phyloP scores from a whole-genome alignment of 768 basidiomycete species.

The Amanita fuliginea region DNA sequence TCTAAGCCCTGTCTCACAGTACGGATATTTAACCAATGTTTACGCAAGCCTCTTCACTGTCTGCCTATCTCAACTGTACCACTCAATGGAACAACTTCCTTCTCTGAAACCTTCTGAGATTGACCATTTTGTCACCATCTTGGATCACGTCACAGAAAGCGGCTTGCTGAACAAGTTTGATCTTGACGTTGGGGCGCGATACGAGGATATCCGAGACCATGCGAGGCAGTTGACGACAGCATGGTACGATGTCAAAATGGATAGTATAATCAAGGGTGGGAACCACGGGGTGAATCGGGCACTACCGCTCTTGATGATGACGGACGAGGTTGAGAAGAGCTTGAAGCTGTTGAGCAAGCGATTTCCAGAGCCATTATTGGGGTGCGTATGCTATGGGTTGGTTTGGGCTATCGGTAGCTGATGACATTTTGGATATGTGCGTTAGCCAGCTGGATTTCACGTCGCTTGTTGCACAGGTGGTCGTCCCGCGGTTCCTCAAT shows the following conservation, averaged over 20 bases:
- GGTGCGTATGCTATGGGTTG: constrained; percentile 31
- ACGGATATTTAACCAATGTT: constrained; percentile 45
- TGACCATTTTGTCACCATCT: constrained; percentile 48
- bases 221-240: constrained; percentile 47
- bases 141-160: constrained; percentile 63
- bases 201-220: constrained; percentile 57
- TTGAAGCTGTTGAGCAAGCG: constrained; percentile 79
- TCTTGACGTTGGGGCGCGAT: constrained; percentile 57
- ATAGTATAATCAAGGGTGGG: constrained; percentile 53
- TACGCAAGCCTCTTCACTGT: too few species aligned
- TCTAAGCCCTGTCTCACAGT: constrained; percentile 26
- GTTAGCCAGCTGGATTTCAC: constrained; percentile 64
- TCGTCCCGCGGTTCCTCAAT: constrained; percentile 51
- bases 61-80: too few species aligned
- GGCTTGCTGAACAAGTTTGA: constrained; percentile 64
- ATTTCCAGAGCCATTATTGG: constrained; percentile 75
- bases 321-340: constrained; percentile 81
- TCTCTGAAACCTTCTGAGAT: constrained; percentile 64
- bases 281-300: constrained; percentile 62
- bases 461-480: constrained; percentile 57
- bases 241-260: constrained; percentile 52
- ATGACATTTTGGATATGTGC: constrained; percentile 1
- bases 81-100: constrained; percentile 69
- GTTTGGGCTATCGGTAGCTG: constrained; percentile 1
- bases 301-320: constrained; percentile 71